phyloP scores from a whole-genome alignment of 495 filamentous ascomycete genomes.

The Penicillium canariense region DNA sequence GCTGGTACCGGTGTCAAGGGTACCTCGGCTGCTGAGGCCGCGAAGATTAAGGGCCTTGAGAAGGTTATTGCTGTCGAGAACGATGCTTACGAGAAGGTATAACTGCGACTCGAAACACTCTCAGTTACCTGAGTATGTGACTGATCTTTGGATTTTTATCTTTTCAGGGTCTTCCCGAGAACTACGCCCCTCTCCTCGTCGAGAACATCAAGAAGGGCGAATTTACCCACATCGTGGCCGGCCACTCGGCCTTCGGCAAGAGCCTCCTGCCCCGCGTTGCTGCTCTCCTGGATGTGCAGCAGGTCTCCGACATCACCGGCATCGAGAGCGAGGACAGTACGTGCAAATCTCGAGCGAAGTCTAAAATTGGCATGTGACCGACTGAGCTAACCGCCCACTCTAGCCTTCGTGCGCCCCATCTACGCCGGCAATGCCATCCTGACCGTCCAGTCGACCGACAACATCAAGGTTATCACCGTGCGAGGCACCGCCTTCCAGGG shows the following conservation, averaged over 20 bases:
- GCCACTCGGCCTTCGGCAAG: slow-evolving; percentile 96
- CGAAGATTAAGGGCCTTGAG: slow-evolving; percentile 83
- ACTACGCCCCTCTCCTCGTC: slow-evolving; percentile 86
- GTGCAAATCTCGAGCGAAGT: slow-evolving; percentile 19
- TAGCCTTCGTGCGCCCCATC: slow-evolving; percentile 90
- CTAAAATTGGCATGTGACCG: slow-evolving; percentile 21
- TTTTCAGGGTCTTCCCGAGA: slow-evolving; percentile 81
- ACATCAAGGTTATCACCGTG: slow-evolving; percentile 85
- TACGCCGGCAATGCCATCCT: slow-evolving; percentile 97
- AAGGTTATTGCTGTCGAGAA: slow-evolving; percentile 90
- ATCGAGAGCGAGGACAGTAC: slow-evolving; percentile 85
- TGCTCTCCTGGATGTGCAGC: slow-evolving; percentile 88
- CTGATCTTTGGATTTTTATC: slow-evolving; percentile 8
- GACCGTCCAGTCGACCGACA: slow-evolving; percentile 88
- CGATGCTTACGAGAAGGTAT: slow-evolving; percentile 86
- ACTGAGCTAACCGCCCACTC: slow-evolving; percentile 14
- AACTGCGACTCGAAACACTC: neutral
- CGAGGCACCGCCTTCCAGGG: slow-evolving; percentile 83
- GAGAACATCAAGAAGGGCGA: slow-evolving; percentile 94
- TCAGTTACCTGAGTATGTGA: neutral
- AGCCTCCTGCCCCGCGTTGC: slow-evolving; percentile 91
- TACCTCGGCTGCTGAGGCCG: slow-evolving; percentile 77
- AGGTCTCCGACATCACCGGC: slow-evolving; percentile 84
- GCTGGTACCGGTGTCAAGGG: slow-evolving; percentile 77
- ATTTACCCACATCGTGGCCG: slow-evolving; percentile 86